Evolutionary conservation across 345 rosid genomes (phyloP), one percentile per base, ranked within the genome.

Genomic region (Eucalyptus brandiana): DNA sequence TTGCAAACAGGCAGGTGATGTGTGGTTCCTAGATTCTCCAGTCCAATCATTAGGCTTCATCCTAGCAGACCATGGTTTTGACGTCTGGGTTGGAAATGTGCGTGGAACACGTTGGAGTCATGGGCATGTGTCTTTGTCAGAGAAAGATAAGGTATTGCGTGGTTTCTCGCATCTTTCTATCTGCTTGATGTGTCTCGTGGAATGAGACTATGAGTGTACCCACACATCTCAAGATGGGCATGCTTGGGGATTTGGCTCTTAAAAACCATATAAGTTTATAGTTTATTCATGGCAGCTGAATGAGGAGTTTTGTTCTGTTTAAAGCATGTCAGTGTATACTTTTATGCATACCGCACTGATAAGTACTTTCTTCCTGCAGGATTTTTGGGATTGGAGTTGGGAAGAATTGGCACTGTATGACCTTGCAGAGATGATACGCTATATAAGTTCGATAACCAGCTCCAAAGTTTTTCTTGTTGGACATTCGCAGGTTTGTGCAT

Each of bases 371-470:
- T 89, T 88, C 86, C 88, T 90, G 92, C 92, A 97, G 99, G 96
- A 96, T 47, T 97, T 93, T 93, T 97, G 99, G 99, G 97, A 97
- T 58, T 97, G 98, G 98, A 97, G 98, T 92, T 97, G 99, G 99
- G 95, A 97, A 96, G 99, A 97, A 87, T 91, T 97, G 92, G 99
- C 99, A 6, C 87, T 95, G 81, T 92, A 89, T 92, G 99, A 97
- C 91, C 94, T 96, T 47, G 93, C 97, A 62, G 97, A 90, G 94
- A 96, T 96, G 98, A 86, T 97, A 85, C 76, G 50, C 86, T 92
- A 94, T 91, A 62, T 95, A 87, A 89, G 94, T 92, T 90, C 94
- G 50, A 54, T 89, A 69, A 90, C 97, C 81, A 94, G 91, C 90
- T 94, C 96, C 90, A 97, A 97, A 93, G 88, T 95, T 87, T 95